Percentiles rank a stretch among this genome's conserved stretches.
phyloP scores from a whole-genome alignment of 2,329 filamentous ascomycete genomes.

The Aspergillus luchuensis region DNA sequence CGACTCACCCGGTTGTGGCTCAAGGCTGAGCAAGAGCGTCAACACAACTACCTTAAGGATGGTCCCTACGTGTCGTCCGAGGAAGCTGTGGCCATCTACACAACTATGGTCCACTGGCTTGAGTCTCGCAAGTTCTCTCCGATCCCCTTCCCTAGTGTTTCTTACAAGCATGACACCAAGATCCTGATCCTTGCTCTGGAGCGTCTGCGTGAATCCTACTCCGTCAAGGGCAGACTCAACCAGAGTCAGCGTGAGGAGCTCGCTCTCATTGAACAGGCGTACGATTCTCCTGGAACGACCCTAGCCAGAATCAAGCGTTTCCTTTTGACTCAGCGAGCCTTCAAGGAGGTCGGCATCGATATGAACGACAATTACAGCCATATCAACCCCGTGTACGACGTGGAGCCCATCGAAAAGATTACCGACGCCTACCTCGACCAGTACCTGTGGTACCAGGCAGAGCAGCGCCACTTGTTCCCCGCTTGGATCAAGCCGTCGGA shows the following conservation, averaged over 20 bases:
- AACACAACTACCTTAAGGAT: conserved; percentile 99
- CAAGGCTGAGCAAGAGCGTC: conserved; percentile 95
- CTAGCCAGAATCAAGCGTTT: conserved; percentile 96
- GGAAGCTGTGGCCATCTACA: conserved; percentile 98
- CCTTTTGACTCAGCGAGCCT: conserved; percentile 91
- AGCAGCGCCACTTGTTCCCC: conserved; percentile 94
- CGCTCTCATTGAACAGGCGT: conserved; percentile 95
- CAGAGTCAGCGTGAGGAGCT: conserved; percentile 97
- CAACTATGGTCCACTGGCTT: conserved; percentile 97
- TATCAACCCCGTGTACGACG: conserved; percentile 98
- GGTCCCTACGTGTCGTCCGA: conserved; percentile 98
- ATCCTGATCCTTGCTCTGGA: conserved; percentile 95
- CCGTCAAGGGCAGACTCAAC: conserved; percentile 93
- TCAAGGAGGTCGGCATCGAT: conserved; percentile 99
- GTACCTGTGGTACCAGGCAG: conserved; percentile 98
- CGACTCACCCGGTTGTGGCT: conserved; percentile 93
- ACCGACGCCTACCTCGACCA: conserved; percentile 98
- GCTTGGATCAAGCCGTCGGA: conserved; percentile 99
- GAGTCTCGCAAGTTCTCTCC: conserved; percentile 98
- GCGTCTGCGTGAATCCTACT: conserved; percentile 90
- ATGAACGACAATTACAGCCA: conserved; percentile 99
- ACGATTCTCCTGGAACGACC: conserved; percentile 95
- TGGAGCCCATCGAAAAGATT: conserved; percentile 99
- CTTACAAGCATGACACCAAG: conserved; percentile 99
- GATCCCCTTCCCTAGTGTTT: conserved; percentile 97